Percentiles rank a stretch among this genome's conserved stretches.
Evolutionary conservation across 1,139 yeast species (phyloP).

Genomic region (Saccharomyces hybrid): DNA sequence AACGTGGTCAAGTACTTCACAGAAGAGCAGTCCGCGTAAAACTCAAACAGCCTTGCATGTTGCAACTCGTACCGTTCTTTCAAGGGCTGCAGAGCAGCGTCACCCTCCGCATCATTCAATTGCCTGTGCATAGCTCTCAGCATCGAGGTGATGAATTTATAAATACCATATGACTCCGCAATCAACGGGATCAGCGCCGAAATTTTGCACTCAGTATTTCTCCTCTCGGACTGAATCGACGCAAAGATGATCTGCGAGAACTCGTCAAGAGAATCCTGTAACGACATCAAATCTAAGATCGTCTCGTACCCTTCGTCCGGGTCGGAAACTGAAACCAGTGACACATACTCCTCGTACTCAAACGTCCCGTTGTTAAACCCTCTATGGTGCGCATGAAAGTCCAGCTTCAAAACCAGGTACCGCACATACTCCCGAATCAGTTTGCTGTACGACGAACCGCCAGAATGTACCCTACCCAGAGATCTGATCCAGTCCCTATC

Average conservation of each 20-base stretch:
- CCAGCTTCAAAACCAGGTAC: slow-evolving; percentile 63
- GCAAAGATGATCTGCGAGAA: slow-evolving; percentile 74
- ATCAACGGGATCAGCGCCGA: slow-evolving; percentile 87
- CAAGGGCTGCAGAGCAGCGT: slow-evolving; percentile 71
- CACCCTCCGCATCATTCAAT: slow-evolving; percentile 47
- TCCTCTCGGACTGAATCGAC: slow-evolving; percentile 40
- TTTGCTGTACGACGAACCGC: slow-evolving; percentile 49
- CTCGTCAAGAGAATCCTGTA: slow-evolving; percentile 80
- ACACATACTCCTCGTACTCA: slow-evolving; percentile 91
- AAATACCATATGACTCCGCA: slow-evolving; percentile 90
- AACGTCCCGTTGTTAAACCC: slow-evolving; percentile 85
- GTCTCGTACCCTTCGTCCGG: slow-evolving; percentile 96
- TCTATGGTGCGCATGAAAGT: slow-evolving; percentile 77
- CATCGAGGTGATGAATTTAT: slow-evolving; percentile 86
- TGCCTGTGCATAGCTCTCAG: slow-evolving; percentile 78
- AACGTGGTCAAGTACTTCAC: slow-evolving; percentile 76
- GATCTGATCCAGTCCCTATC: slow-evolving; percentile 59
- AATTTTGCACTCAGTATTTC: slow-evolving; percentile 68
- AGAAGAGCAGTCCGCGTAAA: slow-evolving; percentile 85
- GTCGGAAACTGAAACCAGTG: slow-evolving; percentile 79
- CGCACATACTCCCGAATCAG: slow-evolving; percentile 72
- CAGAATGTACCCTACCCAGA: slow-evolving; percentile 38
- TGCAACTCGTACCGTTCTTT: slow-evolving; percentile 71
- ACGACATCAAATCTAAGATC: slow-evolving; percentile 72
- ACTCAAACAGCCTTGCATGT: slow-evolving; percentile 71